Evolutionary conservation across 176 grass and related monocot genomes (phyloP).

Genomic region (Phoenix roebelenii): DNA sequence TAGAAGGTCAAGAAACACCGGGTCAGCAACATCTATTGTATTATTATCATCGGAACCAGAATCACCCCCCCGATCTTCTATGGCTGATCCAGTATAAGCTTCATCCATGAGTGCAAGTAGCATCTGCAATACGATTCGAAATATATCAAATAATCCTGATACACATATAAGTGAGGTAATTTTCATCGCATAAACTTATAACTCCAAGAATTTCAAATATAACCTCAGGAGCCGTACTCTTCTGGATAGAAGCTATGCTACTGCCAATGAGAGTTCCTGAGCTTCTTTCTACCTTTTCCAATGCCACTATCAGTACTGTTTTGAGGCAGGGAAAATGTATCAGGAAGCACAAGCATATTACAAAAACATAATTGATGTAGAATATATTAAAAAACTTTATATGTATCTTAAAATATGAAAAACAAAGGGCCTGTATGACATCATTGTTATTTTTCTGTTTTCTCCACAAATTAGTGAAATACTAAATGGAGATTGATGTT

Average conservation of each 20-base stretch:
- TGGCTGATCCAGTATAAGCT: slow-evolving; percentile 83
- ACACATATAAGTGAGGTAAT: no score
- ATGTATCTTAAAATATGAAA: no score
- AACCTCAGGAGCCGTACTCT: slow-evolving; percentile 94
- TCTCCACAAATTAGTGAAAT: no score
- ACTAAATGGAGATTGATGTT: no score
- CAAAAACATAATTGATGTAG: no score
- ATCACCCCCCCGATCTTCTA: slow-evolving; percentile 62
- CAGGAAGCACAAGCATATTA: no score
- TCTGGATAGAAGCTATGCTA: slow-evolving; percentile 97
- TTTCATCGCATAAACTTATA: no score
- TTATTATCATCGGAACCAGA: slow-evolving; percentile 67
- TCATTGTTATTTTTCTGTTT: no score
- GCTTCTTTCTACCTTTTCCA: slow-evolving; percentile 94
- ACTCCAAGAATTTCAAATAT: slow-evolving; percentile 4
- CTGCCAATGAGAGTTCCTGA: slow-evolving; percentile 85
- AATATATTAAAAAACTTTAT: no score
- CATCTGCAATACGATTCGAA: slow-evolving; percentile 43
- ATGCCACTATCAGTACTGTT: slow-evolving; percentile 78
- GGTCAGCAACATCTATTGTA: slow-evolving; percentile 68
- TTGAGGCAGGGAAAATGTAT: not conserved
- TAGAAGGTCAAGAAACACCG: slow-evolving; percentile 86
- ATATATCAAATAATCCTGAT: not conserved
- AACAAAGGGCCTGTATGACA: no score
- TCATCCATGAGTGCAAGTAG: slow-evolving; percentile 93